Evolutionary conservation across 768 basidiomycete genomes (phyloP).

Genomic region (Leccinum aurantiacum): DNA sequence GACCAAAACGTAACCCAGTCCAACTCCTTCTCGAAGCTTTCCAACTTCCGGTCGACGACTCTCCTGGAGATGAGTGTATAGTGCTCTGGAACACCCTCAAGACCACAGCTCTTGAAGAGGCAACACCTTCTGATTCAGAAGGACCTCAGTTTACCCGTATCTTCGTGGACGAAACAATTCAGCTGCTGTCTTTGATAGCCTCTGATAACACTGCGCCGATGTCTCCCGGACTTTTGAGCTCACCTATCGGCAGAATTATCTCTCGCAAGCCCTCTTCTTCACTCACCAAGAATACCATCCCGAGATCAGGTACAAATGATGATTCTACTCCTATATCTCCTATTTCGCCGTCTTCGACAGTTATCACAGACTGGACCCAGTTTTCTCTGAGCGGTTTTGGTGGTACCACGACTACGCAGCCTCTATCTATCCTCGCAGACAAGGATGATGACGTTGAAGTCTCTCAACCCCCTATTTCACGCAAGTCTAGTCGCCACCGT

Average conservation of each 20-base stretch:
- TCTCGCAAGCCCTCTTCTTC: conserved; percentile 35
- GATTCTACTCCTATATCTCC: conserved; percentile 30
- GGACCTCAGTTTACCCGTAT: conserved; percentile 48
- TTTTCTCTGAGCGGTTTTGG: conserved; percentile 70
- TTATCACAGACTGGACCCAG: conserved; percentile 58
- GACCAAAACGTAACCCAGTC: conserved; percentile 52
- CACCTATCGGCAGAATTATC: conserved; percentile 37
- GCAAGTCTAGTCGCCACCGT: conserved; percentile 36
- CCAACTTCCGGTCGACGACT: conserved; percentile 36
- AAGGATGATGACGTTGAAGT: conserved; percentile 66
- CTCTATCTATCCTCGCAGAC: conserved; percentile 57
- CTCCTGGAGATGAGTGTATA: conserved; percentile 36
- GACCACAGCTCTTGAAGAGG: conserved; percentile 37
- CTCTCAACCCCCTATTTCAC: conserved; percentile 39
- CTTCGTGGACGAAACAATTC: conserved; percentile 69
- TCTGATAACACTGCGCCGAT: conserved; percentile 36
- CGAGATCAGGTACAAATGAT: conserved; percentile 14
- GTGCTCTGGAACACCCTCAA: conserved; percentile 59
- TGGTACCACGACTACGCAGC: conserved; percentile 32
- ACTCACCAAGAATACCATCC: conserved; percentile 18
- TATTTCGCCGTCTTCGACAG: conserved; percentile 30
- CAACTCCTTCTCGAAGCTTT: conserved; percentile 65
- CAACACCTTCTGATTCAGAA: conserved; percentile 23
- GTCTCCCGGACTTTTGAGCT: conserved; percentile 26
- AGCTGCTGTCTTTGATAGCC: conserved; percentile 50